Percentiles rank a stretch among this genome's conserved stretches.
Evolutionary conservation across 192 early-diverging fungal species (phyloP).

Genomic region (Chytriomyces confervae): DNA sequence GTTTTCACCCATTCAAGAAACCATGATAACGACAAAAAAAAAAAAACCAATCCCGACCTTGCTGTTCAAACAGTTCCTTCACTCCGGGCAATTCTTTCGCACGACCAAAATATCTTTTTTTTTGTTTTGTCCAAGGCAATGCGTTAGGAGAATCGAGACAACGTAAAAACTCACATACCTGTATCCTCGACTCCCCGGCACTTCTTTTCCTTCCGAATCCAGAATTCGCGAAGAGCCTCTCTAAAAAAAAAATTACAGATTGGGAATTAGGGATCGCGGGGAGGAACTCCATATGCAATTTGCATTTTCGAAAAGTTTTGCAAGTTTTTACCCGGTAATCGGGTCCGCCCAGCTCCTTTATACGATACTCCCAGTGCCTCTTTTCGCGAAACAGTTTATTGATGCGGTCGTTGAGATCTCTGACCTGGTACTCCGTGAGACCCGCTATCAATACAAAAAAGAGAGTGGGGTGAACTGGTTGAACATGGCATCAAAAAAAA

Average conservation of each 20-base stretch:
- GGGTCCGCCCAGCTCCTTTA: constrained; percentile 90
- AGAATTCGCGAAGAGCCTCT: constrained; percentile 76
- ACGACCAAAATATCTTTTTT: constrained; percentile 85
- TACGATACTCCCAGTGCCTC: constrained; percentile 87
- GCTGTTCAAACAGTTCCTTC: constrained; percentile 84
- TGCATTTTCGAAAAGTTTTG: not conserved
- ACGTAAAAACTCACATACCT: constrained; percentile 56
- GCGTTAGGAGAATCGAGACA: not conserved
- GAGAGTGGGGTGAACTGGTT: not conserved
- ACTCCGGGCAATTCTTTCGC: constrained; percentile 94
- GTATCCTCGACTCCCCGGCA: constrained; percentile 89
- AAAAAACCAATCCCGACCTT: constrained; percentile 52
- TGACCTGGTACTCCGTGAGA: constrained; percentile 88
- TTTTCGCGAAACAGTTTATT: constrained; percentile 94
- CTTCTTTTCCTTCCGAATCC: constrained; percentile 87
- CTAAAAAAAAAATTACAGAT: constrained; percentile 40
- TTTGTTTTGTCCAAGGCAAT: not conserved
- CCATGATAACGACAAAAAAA: not conserved
- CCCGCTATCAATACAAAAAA: constrained; percentile 54
- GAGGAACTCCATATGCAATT: not conserved
- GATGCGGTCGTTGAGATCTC: constrained; percentile 96
- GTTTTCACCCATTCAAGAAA: not conserved
- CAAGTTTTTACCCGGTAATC: constrained; percentile 79
- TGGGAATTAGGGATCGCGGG: not conserved
- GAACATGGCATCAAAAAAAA: not conserved